Evolutionary conservation across 352 stramenopile species (phyloP).

Genomic region (Pythium insidiosum): DNA sequence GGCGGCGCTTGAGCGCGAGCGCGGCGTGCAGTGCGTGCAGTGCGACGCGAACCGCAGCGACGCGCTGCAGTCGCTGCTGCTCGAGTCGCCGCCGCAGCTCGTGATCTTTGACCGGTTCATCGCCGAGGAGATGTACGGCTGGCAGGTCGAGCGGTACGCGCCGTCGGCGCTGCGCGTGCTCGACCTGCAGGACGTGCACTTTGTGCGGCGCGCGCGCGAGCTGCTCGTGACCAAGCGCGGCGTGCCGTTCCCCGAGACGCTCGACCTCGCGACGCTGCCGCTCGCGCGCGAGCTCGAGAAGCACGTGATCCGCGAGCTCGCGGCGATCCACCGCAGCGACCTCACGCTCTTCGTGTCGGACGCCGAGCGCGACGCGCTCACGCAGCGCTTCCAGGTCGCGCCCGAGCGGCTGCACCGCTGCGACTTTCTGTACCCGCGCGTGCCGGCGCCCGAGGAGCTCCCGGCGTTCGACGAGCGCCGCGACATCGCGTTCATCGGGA

Average conservation of each 20-base stretch:
- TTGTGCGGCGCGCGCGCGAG: constrained; percentile 80
- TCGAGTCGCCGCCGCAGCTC: constrained; percentile 45
- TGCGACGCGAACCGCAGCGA: constrained; percentile 68
- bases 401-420: constrained; percentile 32
- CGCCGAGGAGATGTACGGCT: constrained; percentile 83
- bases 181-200: constrained; percentile 93
- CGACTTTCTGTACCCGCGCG: constrained; percentile 59
- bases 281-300: constrained; percentile 34
- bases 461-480: constrained; percentile 26
- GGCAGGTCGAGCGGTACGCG: constrained; percentile 67
- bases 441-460: constrained; percentile 17
- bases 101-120: constrained; percentile 83
- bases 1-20: constrained; percentile 24
- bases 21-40: constrained; percentile 53
- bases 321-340: constrained; percentile 69
- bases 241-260: constrained; percentile 26
- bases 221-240: constrained; percentile 54
- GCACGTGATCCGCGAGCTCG: constrained; percentile 62
- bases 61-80: constrained; percentile 52
- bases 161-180: constrained; percentile 79
- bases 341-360: constrained; percentile 71
- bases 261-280: constrained; percentile 28
- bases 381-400: constrained; percentile 52
- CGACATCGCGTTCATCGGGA: constrained; percentile 87
- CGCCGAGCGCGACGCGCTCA: constrained; percentile 48